A percentile compares a stretch with the other conserved stretches of the same genome.
Conservation (phyloP, 1,284 basidiomycete species). For the Cutaneotrichosporon sp. region DNA sequence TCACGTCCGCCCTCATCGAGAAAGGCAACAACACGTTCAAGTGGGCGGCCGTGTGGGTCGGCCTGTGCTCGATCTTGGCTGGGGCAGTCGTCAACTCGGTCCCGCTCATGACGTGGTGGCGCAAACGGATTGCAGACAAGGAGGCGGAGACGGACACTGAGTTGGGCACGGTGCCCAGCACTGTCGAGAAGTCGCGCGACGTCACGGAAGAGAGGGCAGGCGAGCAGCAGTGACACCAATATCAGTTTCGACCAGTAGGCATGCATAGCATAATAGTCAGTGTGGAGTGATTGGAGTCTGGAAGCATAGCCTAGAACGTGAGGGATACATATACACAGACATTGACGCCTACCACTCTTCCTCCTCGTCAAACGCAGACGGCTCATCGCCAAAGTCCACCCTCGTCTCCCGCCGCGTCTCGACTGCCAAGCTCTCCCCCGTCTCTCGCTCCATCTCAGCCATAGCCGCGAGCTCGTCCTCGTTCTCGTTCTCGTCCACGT, state of each 20-base stretch:
- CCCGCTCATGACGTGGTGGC: slow-evolving; percentile 9
- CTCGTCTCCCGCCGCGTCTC: neutral
- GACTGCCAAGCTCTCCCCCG: slow-evolving; percentile 23
- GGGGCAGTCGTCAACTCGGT: slow-evolving; percentile 6
- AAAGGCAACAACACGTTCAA: slow-evolving; percentile 28
- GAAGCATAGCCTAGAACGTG: neutral
- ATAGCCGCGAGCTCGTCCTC: slow-evolving; percentile 63
- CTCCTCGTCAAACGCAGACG: slow-evolving; percentile 26
- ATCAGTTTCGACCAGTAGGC: neutral
- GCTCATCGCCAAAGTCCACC: slow-evolving; percentile 13
- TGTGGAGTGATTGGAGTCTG: too few species aligned
- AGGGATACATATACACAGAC: neutral
- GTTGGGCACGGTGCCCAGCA: neutral
- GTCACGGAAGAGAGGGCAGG: neutral
- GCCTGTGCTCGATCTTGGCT: neutral
- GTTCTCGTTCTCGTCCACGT: slow-evolving; percentile 18
- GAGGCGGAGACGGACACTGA: slow-evolving; percentile 8
- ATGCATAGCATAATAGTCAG: neutral
- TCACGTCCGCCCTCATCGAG: slow-evolving; percentile 31
- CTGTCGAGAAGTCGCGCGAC: neutral
- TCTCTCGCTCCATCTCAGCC: slow-evolving; percentile 59
- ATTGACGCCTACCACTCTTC: slow-evolving; percentile 31
- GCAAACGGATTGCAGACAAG: neutral
- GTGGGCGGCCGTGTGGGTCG: slow-evolving; percentile 23
- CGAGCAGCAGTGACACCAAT: neutral